Percentiles rank a stretch among this genome's conserved stretches.
Conservation (phyloP, 1,139 yeast species). For the Lodderomyces metapsilosis region DNA sequence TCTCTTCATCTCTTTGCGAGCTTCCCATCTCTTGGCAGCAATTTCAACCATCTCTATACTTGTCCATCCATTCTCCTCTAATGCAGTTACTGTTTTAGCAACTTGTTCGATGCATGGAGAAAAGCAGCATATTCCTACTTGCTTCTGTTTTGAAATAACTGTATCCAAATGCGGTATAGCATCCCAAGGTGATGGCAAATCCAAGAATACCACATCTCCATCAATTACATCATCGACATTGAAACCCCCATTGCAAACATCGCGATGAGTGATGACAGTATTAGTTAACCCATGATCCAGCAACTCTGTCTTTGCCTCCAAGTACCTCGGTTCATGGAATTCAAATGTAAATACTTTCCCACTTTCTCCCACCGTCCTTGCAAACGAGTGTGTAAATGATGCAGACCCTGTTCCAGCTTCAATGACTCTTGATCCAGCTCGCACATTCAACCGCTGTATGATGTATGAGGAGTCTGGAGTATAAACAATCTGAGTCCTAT, state of each 20-base stretch:
- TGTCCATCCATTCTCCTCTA: constrained; percentile 80
- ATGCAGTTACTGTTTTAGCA: constrained; percentile 72
- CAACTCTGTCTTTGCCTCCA: constrained; percentile 78
- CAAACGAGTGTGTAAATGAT: constrained; percentile 89
- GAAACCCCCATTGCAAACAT: constrained; percentile 89
- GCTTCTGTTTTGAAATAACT: constrained; percentile 55
- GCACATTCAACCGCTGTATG: constrained; percentile 72
- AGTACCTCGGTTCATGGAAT: constrained; percentile 81
- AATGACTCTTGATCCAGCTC: constrained; percentile 74
- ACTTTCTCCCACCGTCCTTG: constrained; percentile 63
- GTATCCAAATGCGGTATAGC: constrained; percentile 75
- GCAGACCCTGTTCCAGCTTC: constrained; percentile 99
- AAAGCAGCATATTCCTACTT: constrained; percentile 82
- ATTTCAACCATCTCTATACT: constrained; percentile 92
- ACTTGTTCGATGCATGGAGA: constrained; percentile 99
- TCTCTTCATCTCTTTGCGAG: constrained; percentile 85
- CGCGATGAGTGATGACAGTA: constrained; percentile 75
- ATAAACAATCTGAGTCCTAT: constrained; percentile 95
- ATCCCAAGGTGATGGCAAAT: constrained; percentile 96
- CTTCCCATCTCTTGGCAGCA: constrained; percentile 84
- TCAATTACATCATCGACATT: constrained; percentile 26
- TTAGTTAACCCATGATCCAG: constrained; percentile 63
- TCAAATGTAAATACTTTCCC: constrained; percentile 84
- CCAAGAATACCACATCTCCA: constrained; percentile 80
- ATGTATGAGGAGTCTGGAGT: constrained; percentile 94